Base-by-base conservation (phyloP, 106 monocot species). In the Apostasia ramifera region DNA sequence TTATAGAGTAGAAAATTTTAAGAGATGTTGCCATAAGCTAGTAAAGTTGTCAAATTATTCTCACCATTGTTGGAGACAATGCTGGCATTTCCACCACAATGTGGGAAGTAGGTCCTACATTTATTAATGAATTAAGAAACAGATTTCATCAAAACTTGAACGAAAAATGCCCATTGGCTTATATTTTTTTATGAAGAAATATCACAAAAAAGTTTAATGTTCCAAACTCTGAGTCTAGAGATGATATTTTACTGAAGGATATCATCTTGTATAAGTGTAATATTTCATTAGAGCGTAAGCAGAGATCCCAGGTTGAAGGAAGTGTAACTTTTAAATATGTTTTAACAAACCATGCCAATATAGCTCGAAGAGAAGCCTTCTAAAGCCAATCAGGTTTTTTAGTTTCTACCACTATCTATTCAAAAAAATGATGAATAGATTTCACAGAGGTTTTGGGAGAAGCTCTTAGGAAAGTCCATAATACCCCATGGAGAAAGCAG, bases 21-120 rank as follows among this genome's bases (percentile, higher is more conserved):
- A 63, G 50, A 69, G n/a, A 59, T 54, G 3, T 45, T 71, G 1
- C 8, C 51, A 62, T 40, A 49, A 47, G 46, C 1, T 4, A 52
- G 48, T 41, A 40, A 47, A 26, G 8, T 37, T 40, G 55, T 40
- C 52, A 66, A 43, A 55, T 12, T 57, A 26, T 52, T 56, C 78
- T 59, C 75, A 97, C 97, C 97, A 97, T 97, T 54, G 97, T 97
- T 26, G 97, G 97, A 41, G 97, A 97, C 4, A 97, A 74, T 66
- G 97, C 97, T 57, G 97, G 97, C 97, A 97, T 97, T 69, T 70
- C 83, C 50, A 97, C 66, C 58, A 97, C 77, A 50, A 87, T 66
- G 75, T 92, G 92, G 68, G 86, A 66, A 47, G 77, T 62, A 78
- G 58, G 39, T 51, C 82, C 95, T 95, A 86, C 63, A 77, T 53